A percentile compares a stretch with the other conserved stretches of the same genome.
Conservation (phyloP, 2,329 filamentous ascomycete genomes). For the Paraphaeosphaeria minitans region DNA sequence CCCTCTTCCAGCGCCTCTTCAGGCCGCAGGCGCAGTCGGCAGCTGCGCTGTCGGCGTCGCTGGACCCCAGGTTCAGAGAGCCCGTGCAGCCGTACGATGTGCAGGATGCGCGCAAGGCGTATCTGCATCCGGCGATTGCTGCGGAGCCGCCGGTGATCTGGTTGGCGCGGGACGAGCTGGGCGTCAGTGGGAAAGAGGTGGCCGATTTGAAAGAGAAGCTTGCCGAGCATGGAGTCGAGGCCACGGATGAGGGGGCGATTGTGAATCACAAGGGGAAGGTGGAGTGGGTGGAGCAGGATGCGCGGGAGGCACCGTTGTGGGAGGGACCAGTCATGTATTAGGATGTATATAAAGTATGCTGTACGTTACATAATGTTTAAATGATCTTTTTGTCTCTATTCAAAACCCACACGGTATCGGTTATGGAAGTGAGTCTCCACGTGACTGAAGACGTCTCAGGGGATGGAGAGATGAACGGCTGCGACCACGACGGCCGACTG, state of each 20-base stretch:
- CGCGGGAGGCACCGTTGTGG: constrained; percentile 3
- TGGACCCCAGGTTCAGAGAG: constrained; percentile 15
- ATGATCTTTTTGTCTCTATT: background rate
- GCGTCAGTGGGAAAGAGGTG: constrained; percentile 4
- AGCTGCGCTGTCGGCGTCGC: constrained; percentile 16
- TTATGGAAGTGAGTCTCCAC: no score
- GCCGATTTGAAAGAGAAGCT: background rate
- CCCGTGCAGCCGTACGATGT: constrained; percentile 16
- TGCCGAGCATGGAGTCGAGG: background rate
- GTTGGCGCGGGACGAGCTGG: constrained; percentile 9
- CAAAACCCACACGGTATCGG: no score
- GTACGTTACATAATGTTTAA: background rate
- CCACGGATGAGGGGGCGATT: constrained; percentile 5
- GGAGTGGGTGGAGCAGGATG: constrained; percentile 1
- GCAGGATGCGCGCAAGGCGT: constrained; percentile 22
- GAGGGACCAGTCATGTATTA: background rate
- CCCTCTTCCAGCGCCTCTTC: constrained; percentile 13
- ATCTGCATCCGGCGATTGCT: constrained; percentile 19
- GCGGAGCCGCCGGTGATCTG: constrained; percentile 19
- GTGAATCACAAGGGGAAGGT: constrained; percentile 9
- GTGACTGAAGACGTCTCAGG: no score
- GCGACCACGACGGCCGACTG: no score
- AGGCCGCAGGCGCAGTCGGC: constrained; percentile 14
- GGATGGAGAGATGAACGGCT: no score
- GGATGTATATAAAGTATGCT: background rate